These are phyloP conservation scores for Calonectria honghensis DNA, from an alignment of 2,329 filamentous ascomycete species.

Conservation along the genomic window DNA sequence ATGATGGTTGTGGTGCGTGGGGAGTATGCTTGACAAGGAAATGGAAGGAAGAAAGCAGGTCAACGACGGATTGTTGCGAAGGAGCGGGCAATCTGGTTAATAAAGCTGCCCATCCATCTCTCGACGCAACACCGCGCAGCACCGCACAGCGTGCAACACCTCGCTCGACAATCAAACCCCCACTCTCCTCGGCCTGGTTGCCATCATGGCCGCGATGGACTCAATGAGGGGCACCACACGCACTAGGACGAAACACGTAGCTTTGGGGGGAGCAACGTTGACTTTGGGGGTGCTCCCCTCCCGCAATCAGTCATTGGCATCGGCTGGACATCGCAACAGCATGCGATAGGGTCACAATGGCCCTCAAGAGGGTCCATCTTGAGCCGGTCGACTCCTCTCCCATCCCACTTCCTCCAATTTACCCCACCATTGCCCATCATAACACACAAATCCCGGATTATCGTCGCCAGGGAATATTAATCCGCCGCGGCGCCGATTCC, in stretches of 20 bases:
- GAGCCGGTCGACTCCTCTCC: conserved; percentile 33
- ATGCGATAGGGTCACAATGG: conserved; percentile 45
- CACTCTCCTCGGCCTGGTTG: conserved; percentile 21
- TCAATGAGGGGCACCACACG: conserved; percentile 46
- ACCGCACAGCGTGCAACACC: conserved; percentile 1
- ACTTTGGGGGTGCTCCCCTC: conserved; percentile 51
- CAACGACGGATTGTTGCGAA: background rate
- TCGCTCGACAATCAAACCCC: conserved; percentile 6
- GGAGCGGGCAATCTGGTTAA: conserved; percentile 25
- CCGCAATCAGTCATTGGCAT: conserved; percentile 39
- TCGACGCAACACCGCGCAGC: background rate
- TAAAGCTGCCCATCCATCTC: conserved; percentile 22
- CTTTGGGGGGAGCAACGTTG: conserved; percentile 38
- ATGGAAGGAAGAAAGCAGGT: conserved; percentile 4
- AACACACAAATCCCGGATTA: conserved; percentile 44
- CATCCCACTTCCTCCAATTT: conserved; percentile 23
- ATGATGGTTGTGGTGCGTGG: conserved; percentile 62
- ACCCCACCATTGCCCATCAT: conserved; percentile 43
- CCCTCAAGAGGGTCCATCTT: conserved; percentile 44
- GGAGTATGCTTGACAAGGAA: conserved; percentile 1
- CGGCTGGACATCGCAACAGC: conserved; percentile 44
- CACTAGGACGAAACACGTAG: conserved; percentile 21
- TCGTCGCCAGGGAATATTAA: conserved; percentile 46
- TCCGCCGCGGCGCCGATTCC: conserved; percentile 49
- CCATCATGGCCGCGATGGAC: conserved; percentile 34